Base-by-base conservation (phyloP, 768 basidiomycete genomes). In the Tylopilus intermedius region DNA sequence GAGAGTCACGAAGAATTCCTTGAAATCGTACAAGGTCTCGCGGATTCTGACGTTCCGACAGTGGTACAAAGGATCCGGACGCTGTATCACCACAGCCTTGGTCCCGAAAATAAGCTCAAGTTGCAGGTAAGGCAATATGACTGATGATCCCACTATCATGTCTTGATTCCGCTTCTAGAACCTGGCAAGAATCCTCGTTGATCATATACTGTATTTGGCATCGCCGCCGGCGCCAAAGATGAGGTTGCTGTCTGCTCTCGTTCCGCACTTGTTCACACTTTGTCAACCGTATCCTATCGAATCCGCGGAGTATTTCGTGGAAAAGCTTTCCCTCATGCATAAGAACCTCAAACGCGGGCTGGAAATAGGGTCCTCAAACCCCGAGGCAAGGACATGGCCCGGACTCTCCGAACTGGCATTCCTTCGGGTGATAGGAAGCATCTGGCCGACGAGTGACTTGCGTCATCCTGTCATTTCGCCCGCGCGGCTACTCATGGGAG, bases 371-470 rank as follows among this genome's bases (percentile, higher is more conserved):
- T 74, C 89, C 0, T 72, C 80, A 13, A 72, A 78, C 24, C 67
- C 67, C 0, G 74, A 80, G 8, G 76, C 90, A 3, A 89, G 81
- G 72, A 97, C 92, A 0, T 98, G 91, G 86, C 95, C 96, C 6
- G 86, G 88, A 27, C 67, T 84, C 4, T 72, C 91, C 5, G 96
- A 99, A 67, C 76, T 99, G 18, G 74, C 79, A 0, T 74, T 99
- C 2, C 74, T 98, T 29, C 83, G 94, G 22, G 67, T 94, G 37
- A 79, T 91, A 47, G 93, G 93, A 4, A 72, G 76, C 13, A 73
- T 89, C 33, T 99, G 94, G 94, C 88, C 94, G 3, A 93, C 94
- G 2, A 95, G 92, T 66, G 96, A 99, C 70, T 79, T 95, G 71
- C 86, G 85, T 47, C 94, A 99, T 68, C 81, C 84, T 0, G 93